Evolutionary conservation across 306 rosid species (phyloP).

Genomic region (Phaseolus lunatus): DNA sequence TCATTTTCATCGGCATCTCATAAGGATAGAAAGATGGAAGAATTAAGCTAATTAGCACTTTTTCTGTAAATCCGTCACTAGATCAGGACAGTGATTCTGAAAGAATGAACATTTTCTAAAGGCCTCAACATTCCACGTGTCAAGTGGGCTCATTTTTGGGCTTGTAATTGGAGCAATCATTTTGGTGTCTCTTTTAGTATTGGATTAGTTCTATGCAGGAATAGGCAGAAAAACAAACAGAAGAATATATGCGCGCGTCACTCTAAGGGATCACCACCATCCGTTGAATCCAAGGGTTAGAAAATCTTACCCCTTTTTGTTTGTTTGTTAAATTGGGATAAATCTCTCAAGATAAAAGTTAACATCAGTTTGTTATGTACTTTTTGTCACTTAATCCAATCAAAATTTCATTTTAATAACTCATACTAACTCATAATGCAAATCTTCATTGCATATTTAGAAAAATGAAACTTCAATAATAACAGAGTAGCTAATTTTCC

Average conservation of each 20-base stretch:
- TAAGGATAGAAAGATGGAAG: background rate
- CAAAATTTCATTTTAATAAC: background rate
- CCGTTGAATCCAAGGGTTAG: constrained; percentile 49
- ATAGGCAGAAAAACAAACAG: constrained; percentile 40
- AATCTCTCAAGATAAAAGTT: background rate
- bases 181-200: constrained; percentile 33
- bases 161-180: constrained; percentile 39
- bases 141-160: constrained; percentile 48
- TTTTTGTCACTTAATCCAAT: background rate
- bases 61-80: background rate
- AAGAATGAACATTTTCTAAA: constrained; percentile 48
- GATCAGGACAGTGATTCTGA: constrained; percentile 38
- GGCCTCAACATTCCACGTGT: background rate
- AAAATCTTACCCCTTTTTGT: constrained; percentile 1
- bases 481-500: background rate
- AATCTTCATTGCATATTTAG: background rate
- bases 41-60: background rate
- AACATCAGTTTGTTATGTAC: background rate
- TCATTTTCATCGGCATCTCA: background rate
- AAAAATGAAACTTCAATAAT: background rate
- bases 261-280: constrained; percentile 26
- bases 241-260: background rate
- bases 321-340: background rate
- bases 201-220: constrained; percentile 35
- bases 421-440: background rate